Base-by-base conservation (phyloP, 2,329 filamentous ascomycete species). In the Fusarium phyllophilum region DNA sequence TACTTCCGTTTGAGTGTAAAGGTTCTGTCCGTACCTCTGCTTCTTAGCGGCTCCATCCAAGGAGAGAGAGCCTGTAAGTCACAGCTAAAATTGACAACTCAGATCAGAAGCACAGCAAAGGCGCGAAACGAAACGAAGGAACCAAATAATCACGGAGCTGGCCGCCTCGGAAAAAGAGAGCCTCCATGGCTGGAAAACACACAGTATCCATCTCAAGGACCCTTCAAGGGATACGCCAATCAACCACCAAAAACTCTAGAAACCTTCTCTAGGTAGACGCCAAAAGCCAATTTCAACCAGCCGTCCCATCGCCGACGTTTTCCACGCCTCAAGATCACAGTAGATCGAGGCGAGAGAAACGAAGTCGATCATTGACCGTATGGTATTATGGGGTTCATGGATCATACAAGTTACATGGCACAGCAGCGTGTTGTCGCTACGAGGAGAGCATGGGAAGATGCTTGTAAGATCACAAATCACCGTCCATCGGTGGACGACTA, bases 231-330 rank as follows among this genome's bases (percentile, higher is more conserved):
- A 49, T 51, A 55, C 54, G 33, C 65, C 54, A 55, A 55, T 66
- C 61, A 73, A 57, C 66, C 57, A 73, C 69, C 42, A 36, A 39
- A 34, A 41, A 62, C 46, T 44, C 56, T 52, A 63, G 55, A 72
- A 72, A 44, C 22, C 56, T 62, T 68, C 62, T 62, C 56, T 22
- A 45, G 29, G 56, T 22, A 31, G 49, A 58, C 51, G 38, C 54
- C 63, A 57, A 74, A 73, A 73, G 66, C 61, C 71, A 74, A 73
- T 73, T 66, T 65, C 52, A 73, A 73, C 54, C 65, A 58, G 70
- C 56, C 52, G 51, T 45, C 70, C 42, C 52, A 48, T 45, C 70
- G 31, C 49, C 66, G 66, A 68, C 61, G 22, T 45, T 31, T 51
- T 41, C 22, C 31, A 62, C 42, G 59, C 41, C 56, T 44, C 29